Base-by-base conservation (phyloP, 2,329 filamentous ascomycete genomes). In the Aureobasidium sp. region DNA sequence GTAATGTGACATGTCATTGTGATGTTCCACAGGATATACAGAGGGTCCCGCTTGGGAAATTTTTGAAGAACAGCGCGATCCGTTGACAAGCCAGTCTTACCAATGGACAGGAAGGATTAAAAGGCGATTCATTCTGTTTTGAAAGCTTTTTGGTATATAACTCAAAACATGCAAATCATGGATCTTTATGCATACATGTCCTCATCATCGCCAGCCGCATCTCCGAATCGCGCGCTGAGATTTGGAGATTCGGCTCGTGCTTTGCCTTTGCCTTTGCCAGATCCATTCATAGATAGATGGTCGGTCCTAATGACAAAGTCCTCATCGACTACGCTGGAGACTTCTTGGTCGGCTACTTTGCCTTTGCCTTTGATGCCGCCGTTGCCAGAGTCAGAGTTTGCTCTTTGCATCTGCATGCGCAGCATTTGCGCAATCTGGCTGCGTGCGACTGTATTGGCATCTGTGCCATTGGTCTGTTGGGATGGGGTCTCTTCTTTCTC, bases 231-330 rank as follows among this genome's bases (percentile, higher is more conserved):
- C 52, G 70, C 70, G 19, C 56, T 60, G n/a, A n/a, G n/a, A 42
- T 64, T 52, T 71, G 62, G 66, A 71, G 63, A 71, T 63, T 72
- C 73, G 6, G 70, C 70, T 60, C 70, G 70, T 8, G 71, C 73
- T 59, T 75, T 74, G 11, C 68, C 73, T 68, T 69, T 76, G 67
- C 57, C 73, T 40, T 47, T 73, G 64, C 53, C 42, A 49, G 60
- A 33, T 24, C 66, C 67, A 58, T 70, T 70, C 54, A 74, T 40
- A 15, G 64, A 63, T 54, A 74, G 57, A 40, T 64, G 70, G 59
- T 77, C 75, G 0, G 75, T 78, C 15, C 70, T 67, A 24, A 78
- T 72, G 1, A 78, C 70, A 66, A 74, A 76, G 4, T 69, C 68
- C 35, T 77, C 76, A 3, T 74, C 74, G n/a, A 76, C 70, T 31